Evolutionary conservation across 129 eudicot genomes (phyloP), one percentile per base, ranked within the genome.

Genomic region (Centaurea solstitialis): DNA sequence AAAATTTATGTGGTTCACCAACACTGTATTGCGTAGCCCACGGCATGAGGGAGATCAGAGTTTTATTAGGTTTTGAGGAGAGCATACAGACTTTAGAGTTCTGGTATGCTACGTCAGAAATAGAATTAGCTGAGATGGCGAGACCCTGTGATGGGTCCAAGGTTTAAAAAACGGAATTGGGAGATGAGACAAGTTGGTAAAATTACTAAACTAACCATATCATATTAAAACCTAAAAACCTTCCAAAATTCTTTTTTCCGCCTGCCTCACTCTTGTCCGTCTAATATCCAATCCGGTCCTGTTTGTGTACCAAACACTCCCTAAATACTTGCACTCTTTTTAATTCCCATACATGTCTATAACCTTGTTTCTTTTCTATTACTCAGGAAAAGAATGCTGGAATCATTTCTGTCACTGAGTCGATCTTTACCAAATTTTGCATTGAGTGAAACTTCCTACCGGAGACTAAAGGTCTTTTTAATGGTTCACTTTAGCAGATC

Each of bases 341-440:
- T 40, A n/a, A 20, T 30, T 79, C 75, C 39, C 30, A 33, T 43
- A 20, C 79, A 62, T 35, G 57, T 43, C 47, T 76, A 33, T 80
- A 71, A 70, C 66, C 11, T 72, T 41, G 12, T 84, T 23, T 64
- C 8, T 70, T 47, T 41, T 71, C 8, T 40, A 40, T 61, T 59
- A 72, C 30, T 6, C 86, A 94, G 98, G 97, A 94, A 88, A 88
- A 91, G 93, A 40, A 76, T 94, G 72, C 81, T 90, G 87, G 92
- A 90, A 74, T 87, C 89, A 43, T 94, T 92, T 84, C 62, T 90
- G 86, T 84, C 91, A 66, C 70, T 92, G 43, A 81, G 81, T 84
- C 84, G 68, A 39, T 66, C 76, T 65, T 23, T 87, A 70, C n/a
- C 86, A 53, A 81, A 73, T 38, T 78, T 41, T 77, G 28, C 80